These are phyloP conservation scores for Mycothermus thermophilus DNA, from an alignment of 495 filamentous ascomycete genomes.

Conservation along the genomic window DNA sequence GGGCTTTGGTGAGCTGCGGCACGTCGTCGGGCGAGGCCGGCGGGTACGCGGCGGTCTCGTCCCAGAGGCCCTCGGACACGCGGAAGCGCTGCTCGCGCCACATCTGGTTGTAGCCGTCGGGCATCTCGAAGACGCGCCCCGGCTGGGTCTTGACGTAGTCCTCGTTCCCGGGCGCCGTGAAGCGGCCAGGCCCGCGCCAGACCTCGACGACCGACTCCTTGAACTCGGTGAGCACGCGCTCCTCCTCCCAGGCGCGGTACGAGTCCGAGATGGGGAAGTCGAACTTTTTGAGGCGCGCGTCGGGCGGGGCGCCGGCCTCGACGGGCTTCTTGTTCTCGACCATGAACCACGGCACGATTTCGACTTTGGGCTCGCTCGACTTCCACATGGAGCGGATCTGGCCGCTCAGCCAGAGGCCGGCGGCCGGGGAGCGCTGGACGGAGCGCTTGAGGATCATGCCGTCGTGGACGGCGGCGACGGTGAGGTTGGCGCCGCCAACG, in stretches of 20 bases:
- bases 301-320: conserved; percentile 70
- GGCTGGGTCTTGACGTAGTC: conserved; percentile 51
- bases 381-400: conserved; percentile 75
- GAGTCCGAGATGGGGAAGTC: conserved; percentile 49
- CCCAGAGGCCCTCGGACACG: conserved; percentile 77
- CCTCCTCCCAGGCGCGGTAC: conserved; percentile 75
- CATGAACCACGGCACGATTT: conserved; percentile 74
- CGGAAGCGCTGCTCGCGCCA: conserved; percentile 77
- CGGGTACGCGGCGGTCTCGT: conserved; percentile 52
- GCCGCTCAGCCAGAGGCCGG: conserved; percentile 75
- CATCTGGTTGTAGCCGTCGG: conserved; percentile 82
- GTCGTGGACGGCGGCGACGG: conserved; percentile 84
- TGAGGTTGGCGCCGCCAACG: conserved; percentile 80
- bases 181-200: conserved; percentile 70
- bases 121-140: conserved; percentile 87
- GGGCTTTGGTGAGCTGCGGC: conserved; percentile 41
- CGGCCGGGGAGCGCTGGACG: conserved; percentile 66
- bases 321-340: conserved; percentile 75
- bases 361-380: conserved; percentile 59
- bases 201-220: conserved; percentile 94
- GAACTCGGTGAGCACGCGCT: conserved; percentile 85
- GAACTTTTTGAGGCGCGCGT: conserved; percentile 42
- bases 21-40: conserved; percentile 10
- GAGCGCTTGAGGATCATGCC: conserved; percentile 87
- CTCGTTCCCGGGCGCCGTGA: conserved; percentile 45